A percentile compares a stretch with the other conserved stretches of the same genome.
phyloP scores from a whole-genome alignment of 1,139 yeast genomes.

The Debaryomyces subglobosus region DNA sequence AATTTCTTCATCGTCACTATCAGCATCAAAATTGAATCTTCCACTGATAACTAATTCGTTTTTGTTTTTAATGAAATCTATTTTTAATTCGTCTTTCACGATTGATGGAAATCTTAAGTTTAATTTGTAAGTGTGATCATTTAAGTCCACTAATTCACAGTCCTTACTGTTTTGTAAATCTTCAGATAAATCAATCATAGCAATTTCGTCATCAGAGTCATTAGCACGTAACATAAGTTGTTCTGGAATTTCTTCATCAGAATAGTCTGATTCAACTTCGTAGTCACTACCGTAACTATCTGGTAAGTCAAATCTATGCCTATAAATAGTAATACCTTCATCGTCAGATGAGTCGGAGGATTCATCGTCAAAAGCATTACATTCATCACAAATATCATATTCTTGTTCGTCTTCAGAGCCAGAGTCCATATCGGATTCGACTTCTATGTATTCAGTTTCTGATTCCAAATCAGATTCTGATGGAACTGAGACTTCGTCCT shows the following conservation, averaged over 20 bases:
- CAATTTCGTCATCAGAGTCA: conserved; percentile 41
- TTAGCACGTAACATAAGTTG: conserved; percentile 27
- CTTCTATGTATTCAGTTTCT: conserved; percentile 38
- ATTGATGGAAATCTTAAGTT: conserved; percentile 49
- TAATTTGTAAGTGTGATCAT: conserved; percentile 46
- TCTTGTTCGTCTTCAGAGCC: conserved; percentile 17
- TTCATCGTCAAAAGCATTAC: conserved; percentile 16
- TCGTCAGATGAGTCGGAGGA: conserved; percentile 33
- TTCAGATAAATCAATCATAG: conserved; percentile 44
- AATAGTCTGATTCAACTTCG: conserved; percentile 37
- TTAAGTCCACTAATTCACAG: conserved; percentile 46
- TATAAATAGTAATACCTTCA: conserved; percentile 50
- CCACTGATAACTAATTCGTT: conserved; percentile 49
- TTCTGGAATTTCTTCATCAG: conserved; percentile 36
- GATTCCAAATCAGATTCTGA: conserved; percentile 31
- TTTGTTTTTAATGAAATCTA: conserved; percentile 45
- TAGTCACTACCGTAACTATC: conserved; percentile 30
- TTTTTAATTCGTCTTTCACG: conserved; percentile 45
- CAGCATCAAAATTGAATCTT: conserved; percentile 39
- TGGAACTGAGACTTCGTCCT: conserved; percentile 30
- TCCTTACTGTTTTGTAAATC: conserved; percentile 51
- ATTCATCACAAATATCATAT: conserved; percentile 1
- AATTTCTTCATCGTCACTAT: conserved; percentile 20
- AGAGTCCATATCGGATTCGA: conserved; percentile 28
- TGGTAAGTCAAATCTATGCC: conserved; percentile 45